Evolutionary conservation across 2,329 filamentous ascomycete genomes (phyloP).

Genomic region (Colletotrichum noveboracense): DNA sequence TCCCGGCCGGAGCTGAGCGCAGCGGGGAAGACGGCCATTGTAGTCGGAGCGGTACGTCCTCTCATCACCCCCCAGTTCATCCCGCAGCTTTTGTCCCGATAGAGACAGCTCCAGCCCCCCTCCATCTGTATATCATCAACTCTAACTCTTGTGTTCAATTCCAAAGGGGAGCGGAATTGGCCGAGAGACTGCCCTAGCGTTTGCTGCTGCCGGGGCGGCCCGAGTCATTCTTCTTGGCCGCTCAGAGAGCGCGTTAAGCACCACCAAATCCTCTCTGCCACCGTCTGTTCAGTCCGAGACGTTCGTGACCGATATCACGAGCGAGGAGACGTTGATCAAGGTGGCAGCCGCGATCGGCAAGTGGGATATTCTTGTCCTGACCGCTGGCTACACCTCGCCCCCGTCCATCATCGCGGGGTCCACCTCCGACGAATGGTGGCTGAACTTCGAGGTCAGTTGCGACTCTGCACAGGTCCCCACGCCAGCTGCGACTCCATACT

Average conservation of each 20-base stretch:
- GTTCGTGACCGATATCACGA: constrained; percentile 5
- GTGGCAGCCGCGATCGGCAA: constrained; percentile 17
- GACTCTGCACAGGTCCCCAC: background rate
- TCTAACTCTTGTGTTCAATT: background rate
- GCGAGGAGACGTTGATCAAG: background rate
- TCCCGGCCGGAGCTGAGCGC: constrained; percentile 42
- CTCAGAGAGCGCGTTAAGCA: constrained; percentile 31
- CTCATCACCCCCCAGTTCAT: background rate
- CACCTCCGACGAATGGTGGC: constrained; percentile 25
- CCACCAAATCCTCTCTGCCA: constrained; percentile 25
- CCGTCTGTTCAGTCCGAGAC: background rate
- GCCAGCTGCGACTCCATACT: background rate
- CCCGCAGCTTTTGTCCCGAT: background rate
- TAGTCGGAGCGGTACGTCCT: constrained; percentile 65
- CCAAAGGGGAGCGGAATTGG: constrained; percentile 57
- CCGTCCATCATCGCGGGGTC: constrained; percentile 21
- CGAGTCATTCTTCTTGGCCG: constrained; percentile 45
- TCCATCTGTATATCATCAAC: background rate
- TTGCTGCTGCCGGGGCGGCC: constrained; percentile 43
- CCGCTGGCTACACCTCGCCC: constrained; percentile 18
- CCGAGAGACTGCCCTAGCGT: constrained; percentile 68
- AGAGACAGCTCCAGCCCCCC: background rate
- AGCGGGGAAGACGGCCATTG: constrained; percentile 58
- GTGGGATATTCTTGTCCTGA: constrained; percentile 24
- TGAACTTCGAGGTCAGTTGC: constrained; percentile 26